phyloP scores from a whole-genome alignment of 2,329 filamentous ascomycete species.

The Ilyonectria sp. region DNA sequence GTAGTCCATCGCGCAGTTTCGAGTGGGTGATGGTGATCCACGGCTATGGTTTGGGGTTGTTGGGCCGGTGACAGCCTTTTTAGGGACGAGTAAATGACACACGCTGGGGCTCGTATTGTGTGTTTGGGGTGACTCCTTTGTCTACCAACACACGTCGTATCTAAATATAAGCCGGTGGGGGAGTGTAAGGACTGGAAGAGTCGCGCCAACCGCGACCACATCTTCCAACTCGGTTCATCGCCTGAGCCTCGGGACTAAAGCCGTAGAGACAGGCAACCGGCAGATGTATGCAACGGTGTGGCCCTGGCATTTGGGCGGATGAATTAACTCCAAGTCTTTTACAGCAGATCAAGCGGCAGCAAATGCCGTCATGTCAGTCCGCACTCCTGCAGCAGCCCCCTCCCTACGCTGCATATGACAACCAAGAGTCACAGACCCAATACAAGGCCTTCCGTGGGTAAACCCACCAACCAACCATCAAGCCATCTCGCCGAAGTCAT shows the following conservation, averaged over 20 bases:
- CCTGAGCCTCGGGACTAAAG: neutral
- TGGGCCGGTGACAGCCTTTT: conserved; percentile 2
- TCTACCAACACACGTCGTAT: neutral
- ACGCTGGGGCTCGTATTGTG: neutral
- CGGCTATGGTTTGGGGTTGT: neutral
- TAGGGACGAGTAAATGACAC: neutral
- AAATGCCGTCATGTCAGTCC: conserved; percentile 5
- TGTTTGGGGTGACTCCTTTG: neutral
- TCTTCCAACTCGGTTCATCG: neutral
- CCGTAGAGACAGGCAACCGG: neutral
- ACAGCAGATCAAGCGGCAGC: conserved; percentile 1
- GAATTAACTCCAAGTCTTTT: neutral
- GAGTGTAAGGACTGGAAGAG: neutral
- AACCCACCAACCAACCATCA: neutral
- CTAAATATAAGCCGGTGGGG: conserved; percentile 1
- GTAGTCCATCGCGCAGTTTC: neutral
- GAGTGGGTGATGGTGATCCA: conserved; percentile 14
- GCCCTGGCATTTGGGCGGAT: neutral
- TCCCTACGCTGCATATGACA: neutral
- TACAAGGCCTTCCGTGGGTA: neutral
- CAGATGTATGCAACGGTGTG: neutral
- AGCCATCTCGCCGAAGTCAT: neutral
- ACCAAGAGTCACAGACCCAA: neutral
- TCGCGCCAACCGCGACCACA: neutral
- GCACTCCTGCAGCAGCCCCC: neutral